These are phyloP conservation scores for Coelastrella sp. DNA, from an alignment of 139 green algal genomes.

Conservation along the genomic window DNA sequence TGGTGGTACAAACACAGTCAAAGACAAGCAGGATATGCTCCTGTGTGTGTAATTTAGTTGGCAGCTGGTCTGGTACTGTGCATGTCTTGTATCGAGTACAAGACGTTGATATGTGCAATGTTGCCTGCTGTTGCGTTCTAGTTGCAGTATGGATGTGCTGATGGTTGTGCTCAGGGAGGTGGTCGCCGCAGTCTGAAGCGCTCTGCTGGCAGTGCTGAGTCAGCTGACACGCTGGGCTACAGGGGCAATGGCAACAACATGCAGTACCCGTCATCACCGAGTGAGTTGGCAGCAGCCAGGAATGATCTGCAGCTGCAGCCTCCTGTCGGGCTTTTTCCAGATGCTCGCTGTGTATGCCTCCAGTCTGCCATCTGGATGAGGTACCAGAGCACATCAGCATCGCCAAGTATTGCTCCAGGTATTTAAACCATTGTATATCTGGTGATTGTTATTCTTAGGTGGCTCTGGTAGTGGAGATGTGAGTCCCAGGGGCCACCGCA, in stretches of 20 bases:
- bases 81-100: no score
- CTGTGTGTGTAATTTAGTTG: no score
- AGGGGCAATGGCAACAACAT: not conserved
- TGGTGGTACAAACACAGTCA: no score
- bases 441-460: not conserved
- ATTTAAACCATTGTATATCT: not conserved
- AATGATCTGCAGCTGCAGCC: no score
- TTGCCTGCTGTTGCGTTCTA: not conserved
- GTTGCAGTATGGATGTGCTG: not conserved
- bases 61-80: no score
- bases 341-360: no score
- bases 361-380: no score
- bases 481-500: not conserved
- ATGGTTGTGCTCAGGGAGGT: not conserved
- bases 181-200: slow-evolving; percentile 18
- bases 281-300: not conserved
- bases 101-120: not conserved
- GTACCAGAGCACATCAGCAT: not conserved
- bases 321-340: no score
- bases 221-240: not conserved
- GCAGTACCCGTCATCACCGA: not conserved
- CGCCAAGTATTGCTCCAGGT: not conserved
- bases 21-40: no score
- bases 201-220: not conserved
- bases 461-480: not conserved